Evolutionary conservation across 2,329 filamentous ascomycete species (phyloP), one percentile per base, ranked within the genome.

Genomic region (Ophiostoma sp.): DNA sequence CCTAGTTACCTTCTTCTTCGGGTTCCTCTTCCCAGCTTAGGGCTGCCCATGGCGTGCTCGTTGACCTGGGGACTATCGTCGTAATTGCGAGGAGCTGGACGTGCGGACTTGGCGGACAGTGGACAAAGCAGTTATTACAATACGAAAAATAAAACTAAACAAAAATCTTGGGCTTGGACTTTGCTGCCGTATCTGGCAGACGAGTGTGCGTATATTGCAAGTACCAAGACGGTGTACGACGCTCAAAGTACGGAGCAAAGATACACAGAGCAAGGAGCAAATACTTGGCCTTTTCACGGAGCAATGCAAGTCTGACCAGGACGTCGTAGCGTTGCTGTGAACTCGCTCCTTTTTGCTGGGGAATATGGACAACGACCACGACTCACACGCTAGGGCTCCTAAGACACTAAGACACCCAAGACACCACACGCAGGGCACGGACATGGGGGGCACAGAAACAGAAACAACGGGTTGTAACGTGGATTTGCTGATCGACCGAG

Each of bases 391-490:
- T 64, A 64, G 59, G 33, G 59, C 61, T 64, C 61, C 61, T 9
- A 36, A 63, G 33, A 63, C 59, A 63, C 19, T 39, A 25, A 64
- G 36, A 64, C 19, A 11, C n/a, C 59, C 59, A 42, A 64, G 61
- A 66, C 61, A 66, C 61, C n/a, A 39, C 15, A 45, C 61, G n/a
- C 61, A 66, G 61, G 61, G 61, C 42, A 68, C 64, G 42, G 64
- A 68, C 64, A 50, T 50, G 64, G 42, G 63, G 63, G n/a, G 64
- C n/a, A 50, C 61, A 66, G 61, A 66, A 66, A 66, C 61, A 50
- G 64, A 68, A 68, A 68, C 17, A 68, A 68, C 64, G 64, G 64
- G 64, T 68, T 68, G 64, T 33, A 68, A 50, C 64, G 42, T 68
- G 64, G 42, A 68, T 48, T 66, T 66, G 42, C 42, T 68, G 64